These are phyloP conservation scores for Colletotrichum sp. DNA, from an alignment of 2,329 filamentous ascomycete species.

Conservation along the genomic window DNA sequence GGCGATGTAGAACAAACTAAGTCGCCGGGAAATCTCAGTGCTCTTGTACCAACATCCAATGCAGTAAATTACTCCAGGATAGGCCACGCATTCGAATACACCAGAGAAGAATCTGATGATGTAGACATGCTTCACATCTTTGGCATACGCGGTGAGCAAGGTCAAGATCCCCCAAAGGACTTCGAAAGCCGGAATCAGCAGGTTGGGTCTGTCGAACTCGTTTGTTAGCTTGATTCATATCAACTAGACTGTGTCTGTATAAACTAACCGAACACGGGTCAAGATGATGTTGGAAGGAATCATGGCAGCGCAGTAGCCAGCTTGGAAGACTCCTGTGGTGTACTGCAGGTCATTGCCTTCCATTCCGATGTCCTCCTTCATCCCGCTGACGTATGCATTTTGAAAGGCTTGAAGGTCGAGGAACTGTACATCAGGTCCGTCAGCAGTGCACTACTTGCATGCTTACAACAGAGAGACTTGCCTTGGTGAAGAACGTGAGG, in stretches of 20 bases:
- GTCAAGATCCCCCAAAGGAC: slow-evolving; percentile 62
- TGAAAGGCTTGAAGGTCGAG: slow-evolving; percentile 24
- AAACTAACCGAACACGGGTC: slow-evolving; percentile 34
- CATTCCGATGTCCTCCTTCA: slow-evolving; percentile 38
- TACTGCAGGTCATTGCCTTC: slow-evolving; percentile 46
- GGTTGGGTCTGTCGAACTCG: slow-evolving; percentile 34
- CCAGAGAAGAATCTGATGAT: slow-evolving; percentile 26
- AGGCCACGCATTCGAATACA: slow-evolving; percentile 2
- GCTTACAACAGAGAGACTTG: slow-evolving; percentile 26
- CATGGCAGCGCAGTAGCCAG: slow-evolving; percentile 59
- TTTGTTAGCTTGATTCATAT: background rate
- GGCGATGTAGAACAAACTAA: slow-evolving; percentile 7
- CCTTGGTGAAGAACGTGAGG: slow-evolving; percentile 60
- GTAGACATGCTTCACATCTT: slow-evolving; percentile 33
- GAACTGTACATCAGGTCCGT: background rate
- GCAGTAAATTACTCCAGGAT: background rate
- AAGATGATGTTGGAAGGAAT: slow-evolving; percentile 67
- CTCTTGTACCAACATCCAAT: slow-evolving; percentile 13
- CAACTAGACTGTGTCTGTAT: background rate
- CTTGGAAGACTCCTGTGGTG: slow-evolving; percentile 56
- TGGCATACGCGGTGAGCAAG: slow-evolving; percentile 41
- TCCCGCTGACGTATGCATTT: slow-evolving; percentile 42
- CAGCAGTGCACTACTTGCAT: background rate
- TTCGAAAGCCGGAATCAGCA: slow-evolving; percentile 54
- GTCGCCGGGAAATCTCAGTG: slow-evolving; percentile 3